Base-by-base conservation (phyloP, 179 eudicot species). In the Camellia oleifera region DNA sequence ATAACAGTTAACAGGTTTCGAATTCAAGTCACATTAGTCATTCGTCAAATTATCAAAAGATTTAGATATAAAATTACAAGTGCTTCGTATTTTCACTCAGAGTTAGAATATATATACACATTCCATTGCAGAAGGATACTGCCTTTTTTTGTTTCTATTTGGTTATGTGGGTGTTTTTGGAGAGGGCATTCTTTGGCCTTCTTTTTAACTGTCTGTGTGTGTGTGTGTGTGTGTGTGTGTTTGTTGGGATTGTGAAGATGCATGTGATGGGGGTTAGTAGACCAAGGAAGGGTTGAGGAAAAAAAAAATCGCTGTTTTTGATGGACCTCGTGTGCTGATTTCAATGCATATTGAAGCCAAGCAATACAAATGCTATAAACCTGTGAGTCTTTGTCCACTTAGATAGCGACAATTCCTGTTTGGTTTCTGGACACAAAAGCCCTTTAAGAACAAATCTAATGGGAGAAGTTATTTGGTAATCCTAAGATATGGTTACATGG, bases 211-310 rank as follows among this genome's bases (percentile, higher is more conserved):
- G n/a, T 7, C 1, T 20, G 23, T 53, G 13, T 17, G 62, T 18
- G 48, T 18, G 48, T 45, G 72, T 80, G 32, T 26, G 32, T 26
- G 32, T 26, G 32, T 53, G 14, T 17, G 62, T 18, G 48, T 45
- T 68, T 80, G 64, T 82, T 80, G 83, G 88, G 87, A 86, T 79
- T 77, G 57, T 77, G 84, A 77, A 78, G 70, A 62, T 75, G 81
- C 90, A 80, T 77, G 85, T 88, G 89, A 80, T 69, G 65, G 66
- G 61, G 63, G 74, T 4, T 5, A 61, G 77, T 61, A 65, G 57
- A 14, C 61, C 32, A 61, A 69, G 75, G 54, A 72, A 53, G 12
- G 77, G 72, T 65, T 26, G 17, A 61, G 67, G 18, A 42, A 15
- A 40, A 77, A 50, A 61, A 82, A 77, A 74, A 45, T 23, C 74